These are phyloP conservation scores for Termitomyces sp. DNA, from an alignment of 768 basidiomycete species.

Conservation along the genomic window DNA sequence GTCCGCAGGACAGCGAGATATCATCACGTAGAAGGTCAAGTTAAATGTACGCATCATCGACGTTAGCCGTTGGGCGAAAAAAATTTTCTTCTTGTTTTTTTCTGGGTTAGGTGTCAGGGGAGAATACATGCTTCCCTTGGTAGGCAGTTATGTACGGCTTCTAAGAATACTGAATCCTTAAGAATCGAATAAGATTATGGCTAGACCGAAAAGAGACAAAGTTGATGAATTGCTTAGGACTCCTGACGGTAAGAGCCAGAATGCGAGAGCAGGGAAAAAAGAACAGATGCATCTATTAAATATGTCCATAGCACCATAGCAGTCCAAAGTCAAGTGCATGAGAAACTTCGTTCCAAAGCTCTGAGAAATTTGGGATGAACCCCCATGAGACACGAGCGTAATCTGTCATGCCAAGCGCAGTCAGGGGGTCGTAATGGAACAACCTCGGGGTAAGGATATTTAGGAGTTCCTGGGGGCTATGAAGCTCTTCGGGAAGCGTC, in stretches of 20 bases:
- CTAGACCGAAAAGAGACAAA: background rate
- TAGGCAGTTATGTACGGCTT: background rate
- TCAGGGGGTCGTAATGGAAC: background rate
- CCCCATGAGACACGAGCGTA: background rate
- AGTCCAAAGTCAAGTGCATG: too few relatives aligned
- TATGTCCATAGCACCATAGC: too few relatives aligned
- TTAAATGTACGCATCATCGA: background rate
- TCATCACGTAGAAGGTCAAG: background rate
- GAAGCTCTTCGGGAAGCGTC: background rate
- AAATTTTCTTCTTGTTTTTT: background rate
- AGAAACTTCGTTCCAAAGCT: too few relatives aligned
- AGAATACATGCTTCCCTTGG: background rate
- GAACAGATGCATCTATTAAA: too few relatives aligned
- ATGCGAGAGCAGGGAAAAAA: background rate
- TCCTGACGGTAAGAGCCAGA: background rate
- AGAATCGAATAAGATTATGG: background rate
- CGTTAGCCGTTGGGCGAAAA: background rate
- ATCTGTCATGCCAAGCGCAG: background rate
- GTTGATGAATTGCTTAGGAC: background rate
- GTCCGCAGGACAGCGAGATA: background rate
- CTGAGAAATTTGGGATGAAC: background rate
- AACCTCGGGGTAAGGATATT: background rate
- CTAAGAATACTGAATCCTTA: background rate
- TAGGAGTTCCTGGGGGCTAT: background rate
- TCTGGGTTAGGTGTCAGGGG: background rate